phyloP scores from a whole-genome alignment of 306 rosid genomes.

The Ormosia emarginata region DNA sequence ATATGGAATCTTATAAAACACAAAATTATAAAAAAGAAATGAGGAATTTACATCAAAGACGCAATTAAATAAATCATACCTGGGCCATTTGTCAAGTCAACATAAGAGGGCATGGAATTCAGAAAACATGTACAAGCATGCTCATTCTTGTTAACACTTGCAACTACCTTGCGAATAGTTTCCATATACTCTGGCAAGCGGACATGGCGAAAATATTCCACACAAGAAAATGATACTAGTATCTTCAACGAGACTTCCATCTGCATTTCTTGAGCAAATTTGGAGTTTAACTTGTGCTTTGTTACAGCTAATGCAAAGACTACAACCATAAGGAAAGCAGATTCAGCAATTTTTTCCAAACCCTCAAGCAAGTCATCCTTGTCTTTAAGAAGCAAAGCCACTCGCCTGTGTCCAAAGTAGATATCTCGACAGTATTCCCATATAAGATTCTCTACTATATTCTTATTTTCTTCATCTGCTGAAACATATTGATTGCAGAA shows the following conservation, averaged over 20 bases:
- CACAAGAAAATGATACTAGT: conserved; percentile 74
- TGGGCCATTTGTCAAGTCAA: conserved; percentile 65
- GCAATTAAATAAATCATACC: conserved; percentile 37
- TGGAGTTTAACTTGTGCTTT: conserved; percentile 62
- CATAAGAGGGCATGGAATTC: conserved; percentile 73
- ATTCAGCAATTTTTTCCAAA: conserved; percentile 76
- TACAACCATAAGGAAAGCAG: conserved; percentile 90
- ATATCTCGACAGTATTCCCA: conserved; percentile 70
- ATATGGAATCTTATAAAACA: background rate
- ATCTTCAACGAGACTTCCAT: conserved; percentile 55
- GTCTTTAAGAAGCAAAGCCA: conserved; percentile 51
- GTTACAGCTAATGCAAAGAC: conserved; percentile 78
- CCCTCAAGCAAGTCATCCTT: conserved; percentile 46
- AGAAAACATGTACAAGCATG: conserved; percentile 60
- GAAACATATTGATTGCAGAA: conserved; percentile 71
- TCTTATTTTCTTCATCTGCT: conserved; percentile 55
- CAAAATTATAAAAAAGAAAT: background rate
- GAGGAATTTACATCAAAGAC: background rate
- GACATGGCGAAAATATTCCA: conserved; percentile 88
- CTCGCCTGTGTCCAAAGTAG: conserved; percentile 61
- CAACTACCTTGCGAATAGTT: conserved; percentile 74
- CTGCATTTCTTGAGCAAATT: conserved; percentile 47
- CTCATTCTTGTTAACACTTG: conserved; percentile 71
- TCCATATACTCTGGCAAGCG: conserved; percentile 92
- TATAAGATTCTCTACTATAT: conserved; percentile 58